These are phyloP conservation scores for Bruguiera hainesii DNA, from an alignment of 441 rosid species.

Conservation along the genomic window DNA sequence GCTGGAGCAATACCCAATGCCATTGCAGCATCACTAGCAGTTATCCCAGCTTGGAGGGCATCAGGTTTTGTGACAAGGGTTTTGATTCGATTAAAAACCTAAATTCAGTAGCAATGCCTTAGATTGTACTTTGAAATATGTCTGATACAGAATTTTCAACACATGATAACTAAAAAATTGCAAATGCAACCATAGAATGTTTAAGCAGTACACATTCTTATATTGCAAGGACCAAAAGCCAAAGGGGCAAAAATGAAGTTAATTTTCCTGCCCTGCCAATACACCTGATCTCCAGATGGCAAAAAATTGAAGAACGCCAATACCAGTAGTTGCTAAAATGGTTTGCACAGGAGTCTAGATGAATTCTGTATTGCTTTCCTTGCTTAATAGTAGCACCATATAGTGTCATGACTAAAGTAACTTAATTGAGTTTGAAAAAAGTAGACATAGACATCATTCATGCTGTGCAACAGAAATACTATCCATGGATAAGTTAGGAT, in stretches of 20 bases:
- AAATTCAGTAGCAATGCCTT: constrained; percentile 18
- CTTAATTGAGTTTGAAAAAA: no score
- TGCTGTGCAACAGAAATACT: no score
- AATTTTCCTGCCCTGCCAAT: no score
- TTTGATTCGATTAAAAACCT: constrained; percentile 79
- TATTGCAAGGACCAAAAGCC: not conserved
- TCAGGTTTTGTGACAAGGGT: constrained; percentile 60
- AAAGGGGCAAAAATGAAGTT: no score
- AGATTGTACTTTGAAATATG: not conserved
- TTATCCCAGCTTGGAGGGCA: constrained; percentile 61
- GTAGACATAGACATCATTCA: no score
- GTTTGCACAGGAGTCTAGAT: not conserved
- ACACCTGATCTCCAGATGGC: not conserved
- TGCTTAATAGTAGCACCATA: not conserved
- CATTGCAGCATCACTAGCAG: constrained; percentile 92
- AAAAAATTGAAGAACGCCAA: not conserved
- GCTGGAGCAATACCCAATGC: constrained; percentile 92
- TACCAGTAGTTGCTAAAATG: not conserved
- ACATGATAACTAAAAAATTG: no score
- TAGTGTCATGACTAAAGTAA: no score
- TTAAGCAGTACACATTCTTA: not conserved
- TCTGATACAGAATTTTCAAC: not conserved
- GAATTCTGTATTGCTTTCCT: not conserved
- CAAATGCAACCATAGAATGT: not conserved
- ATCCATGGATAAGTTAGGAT: no score